Conservation (phyloP, 2,329 filamentous ascomycete genomes). For the Corynespora cassiicola region DNA sequence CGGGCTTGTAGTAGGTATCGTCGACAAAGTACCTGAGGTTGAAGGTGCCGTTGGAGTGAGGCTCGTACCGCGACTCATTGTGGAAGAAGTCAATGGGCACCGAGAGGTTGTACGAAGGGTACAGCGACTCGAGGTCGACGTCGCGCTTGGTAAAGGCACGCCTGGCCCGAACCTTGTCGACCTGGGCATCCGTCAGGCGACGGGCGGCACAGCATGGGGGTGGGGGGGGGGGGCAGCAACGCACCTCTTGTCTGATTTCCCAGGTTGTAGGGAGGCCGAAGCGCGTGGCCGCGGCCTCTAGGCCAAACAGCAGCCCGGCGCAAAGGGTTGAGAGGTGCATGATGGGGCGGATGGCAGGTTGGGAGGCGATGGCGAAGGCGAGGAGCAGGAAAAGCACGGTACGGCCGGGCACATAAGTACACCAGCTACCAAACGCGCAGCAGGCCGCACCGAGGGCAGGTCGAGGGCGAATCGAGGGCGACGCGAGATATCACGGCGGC, state of each 20-base stretch:
- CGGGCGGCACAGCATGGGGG: neutral
- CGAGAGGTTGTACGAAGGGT: constrained; percentile 59
- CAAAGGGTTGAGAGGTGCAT: constrained; percentile 35
- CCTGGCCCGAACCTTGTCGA: constrained; percentile 18
- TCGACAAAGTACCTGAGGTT: constrained; percentile 85
- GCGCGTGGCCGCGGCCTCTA: constrained; percentile 31
- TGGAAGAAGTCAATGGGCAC: constrained; percentile 81
- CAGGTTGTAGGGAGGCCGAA: constrained; percentile 19
- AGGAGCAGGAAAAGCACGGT: too few relatives aligned
- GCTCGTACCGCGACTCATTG: constrained; percentile 78
- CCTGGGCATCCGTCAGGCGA: constrained; percentile 14
- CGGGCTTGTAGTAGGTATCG: constrained; percentile 73
- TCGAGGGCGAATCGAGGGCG: too few relatives aligned
- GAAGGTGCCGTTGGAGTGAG: constrained; percentile 74
- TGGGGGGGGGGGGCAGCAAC: too few relatives aligned
- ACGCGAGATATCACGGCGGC: too few relatives aligned
- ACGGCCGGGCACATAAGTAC: too few relatives aligned
- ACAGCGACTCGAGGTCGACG: constrained; percentile 46
- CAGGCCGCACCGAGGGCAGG: too few relatives aligned
- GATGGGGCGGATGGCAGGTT: too few relatives aligned
- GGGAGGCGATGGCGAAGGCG: too few relatives aligned
- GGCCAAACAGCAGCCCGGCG: constrained; percentile 27
- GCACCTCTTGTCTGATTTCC: constrained; percentile 31
- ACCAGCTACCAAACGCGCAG: too few relatives aligned
- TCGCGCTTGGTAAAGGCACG: constrained; percentile 36